Evolutionary conservation across 768 basidiomycete species (phyloP).

Genomic region (Hirschioporus abietinus): DNA sequence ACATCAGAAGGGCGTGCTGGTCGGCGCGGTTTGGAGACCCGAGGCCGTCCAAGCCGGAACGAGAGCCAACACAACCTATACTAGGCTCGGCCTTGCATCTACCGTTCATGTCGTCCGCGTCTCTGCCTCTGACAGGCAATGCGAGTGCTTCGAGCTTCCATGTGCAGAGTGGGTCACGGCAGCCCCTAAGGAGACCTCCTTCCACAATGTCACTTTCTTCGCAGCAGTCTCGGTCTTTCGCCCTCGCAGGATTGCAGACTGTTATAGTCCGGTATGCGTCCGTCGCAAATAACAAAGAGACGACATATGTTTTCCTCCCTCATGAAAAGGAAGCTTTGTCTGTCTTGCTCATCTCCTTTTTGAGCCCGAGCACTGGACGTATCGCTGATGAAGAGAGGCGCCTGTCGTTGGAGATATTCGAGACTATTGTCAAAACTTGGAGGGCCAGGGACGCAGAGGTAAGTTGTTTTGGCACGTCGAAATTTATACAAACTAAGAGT

Average conservation of each 20-base stretch:
- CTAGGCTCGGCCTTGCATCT: constrained; percentile 34
- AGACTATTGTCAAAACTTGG: constrained; percentile 55
- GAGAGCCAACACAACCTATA: constrained; percentile 23
- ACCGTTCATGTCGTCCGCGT: constrained; percentile 37
- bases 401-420: constrained; percentile 57
- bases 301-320: constrained; percentile 31
- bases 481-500: background rate
- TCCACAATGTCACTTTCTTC: constrained; percentile 33
- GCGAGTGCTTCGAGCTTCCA: constrained; percentile 13
- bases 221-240: constrained; percentile 12
- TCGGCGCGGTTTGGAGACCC: constrained; percentile 43
- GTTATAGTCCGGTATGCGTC: constrained; percentile 1
- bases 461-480: constrained; percentile 11
- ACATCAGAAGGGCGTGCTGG: constrained; percentile 53
- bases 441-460: constrained; percentile 48
- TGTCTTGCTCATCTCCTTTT: constrained; percentile 52
- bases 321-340: constrained; percentile 56
- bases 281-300: background rate
- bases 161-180: constrained; percentile 22
- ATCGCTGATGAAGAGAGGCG: constrained; percentile 47
- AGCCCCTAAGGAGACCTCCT: constrained; percentile 36
- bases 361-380: constrained; percentile 29
- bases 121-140: constrained; percentile 18
- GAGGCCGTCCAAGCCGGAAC: constrained; percentile 27
- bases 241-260: background rate